Percentiles rank a stretch among this genome's conserved stretches.
These are phyloP conservation scores for Wickerhamiella musiphila DNA, from an alignment of 805 yeast species.

Conservation along the genomic window DNA sequence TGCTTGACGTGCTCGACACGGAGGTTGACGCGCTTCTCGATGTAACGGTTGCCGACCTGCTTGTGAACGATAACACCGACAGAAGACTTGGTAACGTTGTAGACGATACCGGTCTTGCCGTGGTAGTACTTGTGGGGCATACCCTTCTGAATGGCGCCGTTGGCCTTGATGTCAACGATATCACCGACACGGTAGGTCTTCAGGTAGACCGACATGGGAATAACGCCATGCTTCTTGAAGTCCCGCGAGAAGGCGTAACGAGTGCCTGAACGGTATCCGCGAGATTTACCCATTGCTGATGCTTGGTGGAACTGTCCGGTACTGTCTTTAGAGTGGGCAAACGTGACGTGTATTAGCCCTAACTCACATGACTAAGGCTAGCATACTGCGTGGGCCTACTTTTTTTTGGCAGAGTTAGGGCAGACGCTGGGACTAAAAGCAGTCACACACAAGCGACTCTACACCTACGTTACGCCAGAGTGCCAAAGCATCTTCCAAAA, in stretches of 20 bases:
- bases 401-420: neutral
- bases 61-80: constrained; percentile 98
- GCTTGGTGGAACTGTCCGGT: constrained; percentile 1
- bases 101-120: constrained; percentile 98
- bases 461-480: constrained; percentile 2
- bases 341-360: neutral
- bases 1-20: constrained; percentile 98
- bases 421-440: neutral
- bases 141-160: constrained; percentile 99
- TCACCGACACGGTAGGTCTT: constrained; percentile 98
- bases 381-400: neutral
- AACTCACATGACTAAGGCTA: neutral
- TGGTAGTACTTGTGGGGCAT: constrained; percentile 99
- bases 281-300: constrained; percentile 29
- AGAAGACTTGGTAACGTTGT: constrained; percentile 96
- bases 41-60: constrained; percentile 97
- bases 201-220: constrained; percentile 91
- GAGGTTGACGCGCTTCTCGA: constrained; percentile 96
- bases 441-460: constrained; percentile 1
- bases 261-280: constrained; percentile 99
- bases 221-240: constrained; percentile 93
- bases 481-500: constrained; percentile 9
- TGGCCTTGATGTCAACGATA: constrained; percentile 98
- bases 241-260: constrained; percentile 99
- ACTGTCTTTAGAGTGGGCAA: neutral